Conservation (phyloP, 139 green algal genomes). For the Chlamydomonas sphaeroides region DNA sequence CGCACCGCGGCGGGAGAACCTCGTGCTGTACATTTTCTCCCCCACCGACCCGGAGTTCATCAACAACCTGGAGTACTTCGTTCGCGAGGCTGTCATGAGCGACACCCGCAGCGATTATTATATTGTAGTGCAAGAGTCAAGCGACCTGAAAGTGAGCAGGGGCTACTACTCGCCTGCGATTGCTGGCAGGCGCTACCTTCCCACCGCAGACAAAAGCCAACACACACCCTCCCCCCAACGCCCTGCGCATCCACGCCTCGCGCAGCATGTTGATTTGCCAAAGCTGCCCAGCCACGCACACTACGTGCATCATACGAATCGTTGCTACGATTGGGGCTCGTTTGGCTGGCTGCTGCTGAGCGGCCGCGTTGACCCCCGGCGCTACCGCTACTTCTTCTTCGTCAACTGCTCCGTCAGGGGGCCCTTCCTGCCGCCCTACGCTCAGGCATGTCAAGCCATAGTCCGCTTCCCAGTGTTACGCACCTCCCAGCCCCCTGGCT, state of each 20-base stretch:
- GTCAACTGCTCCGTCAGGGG: slow-evolving; percentile 79
- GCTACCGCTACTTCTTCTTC: slow-evolving; percentile 75
- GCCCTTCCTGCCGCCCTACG: slow-evolving; percentile 73
- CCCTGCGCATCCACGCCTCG: too few species aligned
- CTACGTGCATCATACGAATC: slow-evolving; percentile 76
- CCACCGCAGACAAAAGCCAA: too few species aligned
- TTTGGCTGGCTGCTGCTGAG: slow-evolving; percentile 78
- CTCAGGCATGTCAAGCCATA: slow-evolving; percentile 58
- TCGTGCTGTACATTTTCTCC: slow-evolving; percentile 85
- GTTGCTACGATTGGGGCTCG: slow-evolving; percentile 87
- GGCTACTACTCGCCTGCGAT: too few species aligned
- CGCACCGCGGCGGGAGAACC: slow-evolving; percentile 15
- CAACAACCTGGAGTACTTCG: slow-evolving; percentile 79
- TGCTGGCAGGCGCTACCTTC: too few species aligned
- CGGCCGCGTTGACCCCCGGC: slow-evolving; percentile 45
- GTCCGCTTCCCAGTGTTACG: too few species aligned
- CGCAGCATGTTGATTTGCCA: slow-evolving; percentile 53
- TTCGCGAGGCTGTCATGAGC: slow-evolving; percentile 65
- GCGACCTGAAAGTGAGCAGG: slow-evolving; percentile 13
- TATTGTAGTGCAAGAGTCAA: slow-evolving; percentile 72
- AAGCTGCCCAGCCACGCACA: slow-evolving; percentile 67
- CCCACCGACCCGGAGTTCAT: slow-evolving; percentile 78
- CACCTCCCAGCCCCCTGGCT: too few species aligned
- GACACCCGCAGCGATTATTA: slow-evolving; percentile 76
- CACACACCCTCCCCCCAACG: too few species aligned